Evolutionary conservation across 768 basidiomycete species (phyloP).

Genomic region (Trichaptum fuscoviolaceum): DNA sequence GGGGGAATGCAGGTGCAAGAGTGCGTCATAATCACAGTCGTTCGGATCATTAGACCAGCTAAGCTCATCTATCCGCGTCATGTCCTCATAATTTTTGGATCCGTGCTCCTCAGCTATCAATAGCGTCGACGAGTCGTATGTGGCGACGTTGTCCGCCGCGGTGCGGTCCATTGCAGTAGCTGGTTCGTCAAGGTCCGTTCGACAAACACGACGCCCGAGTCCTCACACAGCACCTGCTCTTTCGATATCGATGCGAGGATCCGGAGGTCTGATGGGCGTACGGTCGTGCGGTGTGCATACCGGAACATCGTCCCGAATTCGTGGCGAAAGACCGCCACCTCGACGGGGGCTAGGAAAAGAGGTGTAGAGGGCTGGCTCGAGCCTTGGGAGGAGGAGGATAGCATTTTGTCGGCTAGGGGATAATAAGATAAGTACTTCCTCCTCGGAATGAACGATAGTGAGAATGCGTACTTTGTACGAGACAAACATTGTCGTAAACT

Average conservation of each 20-base stretch:
- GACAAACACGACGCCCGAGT: constrained; percentile 31
- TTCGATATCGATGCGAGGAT: constrained; percentile 29
- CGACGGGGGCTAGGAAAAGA: not conserved
- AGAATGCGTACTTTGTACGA: constrained; percentile 17
- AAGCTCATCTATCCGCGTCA: not conserved
- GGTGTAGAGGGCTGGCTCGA: constrained; percentile 21
- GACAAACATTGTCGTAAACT: constrained; percentile 17
- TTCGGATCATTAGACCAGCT: not conserved
- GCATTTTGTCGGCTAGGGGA: constrained; percentile 9
- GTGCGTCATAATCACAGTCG: not conserved
- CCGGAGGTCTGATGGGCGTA: constrained; percentile 31
- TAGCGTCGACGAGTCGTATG: constrained; percentile 1
- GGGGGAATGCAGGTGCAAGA: not conserved
- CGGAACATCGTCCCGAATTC: constrained; percentile 36
- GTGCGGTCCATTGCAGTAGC: constrained; percentile 23
- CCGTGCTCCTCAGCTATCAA: not conserved
- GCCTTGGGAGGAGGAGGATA: constrained; percentile 23
- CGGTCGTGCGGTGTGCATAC: constrained; percentile 27
- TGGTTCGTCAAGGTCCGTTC: constrained; percentile 29
- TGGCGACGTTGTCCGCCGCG: constrained; percentile 8
- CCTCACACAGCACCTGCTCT: constrained; percentile 23
- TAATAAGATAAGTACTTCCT: not conserved
- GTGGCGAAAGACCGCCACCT: constrained; percentile 26
- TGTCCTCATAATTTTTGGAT: not conserved
- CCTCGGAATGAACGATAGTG: not conserved